phyloP scores from a whole-genome alignment of 768 basidiomycete species.

The Holtermanniella nyarrowii region DNA sequence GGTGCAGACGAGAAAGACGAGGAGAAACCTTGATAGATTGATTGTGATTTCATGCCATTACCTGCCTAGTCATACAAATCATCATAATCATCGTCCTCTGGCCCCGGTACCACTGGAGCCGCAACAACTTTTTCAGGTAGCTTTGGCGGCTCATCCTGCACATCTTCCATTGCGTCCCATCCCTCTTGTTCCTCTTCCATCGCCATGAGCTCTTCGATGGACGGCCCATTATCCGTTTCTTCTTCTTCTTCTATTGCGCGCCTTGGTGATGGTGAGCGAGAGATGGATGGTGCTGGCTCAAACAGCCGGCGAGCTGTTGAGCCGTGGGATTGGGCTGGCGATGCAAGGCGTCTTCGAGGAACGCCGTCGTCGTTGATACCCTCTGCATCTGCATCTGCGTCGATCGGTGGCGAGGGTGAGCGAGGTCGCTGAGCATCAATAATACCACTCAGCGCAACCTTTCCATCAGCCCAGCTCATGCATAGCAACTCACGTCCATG shows the following conservation, averaged over 20 bases:
- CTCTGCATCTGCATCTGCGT: conserved; percentile 69
- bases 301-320: neutral
- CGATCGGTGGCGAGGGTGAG: conserved; percentile 51
- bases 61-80: conserved; percentile 28
- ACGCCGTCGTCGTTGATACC: neutral
- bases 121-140: conserved; percentile 1
- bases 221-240: conserved; percentile 6
- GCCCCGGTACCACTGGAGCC: conserved; percentile 4
- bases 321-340: neutral
- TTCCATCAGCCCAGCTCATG: neutral
- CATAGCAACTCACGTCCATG: conserved; percentile 59
- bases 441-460: neutral
- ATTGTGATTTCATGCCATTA: neutral
- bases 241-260: neutral
- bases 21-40: too few relatives aligned
- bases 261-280: conserved; percentile 45
- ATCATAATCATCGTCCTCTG: conserved; percentile 32
- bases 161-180: conserved; percentile 7
- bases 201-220: conserved; percentile 43
- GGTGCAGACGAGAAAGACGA: neutral
- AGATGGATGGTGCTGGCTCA: conserved; percentile 26
- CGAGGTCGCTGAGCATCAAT: conserved; percentile 2
- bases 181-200: conserved; percentile 59
- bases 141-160: neutral
- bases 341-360: neutral